Evolutionary conservation across 1,284 basidiomycete species (phyloP).

Genomic region (Coniophora puteana): DNA sequence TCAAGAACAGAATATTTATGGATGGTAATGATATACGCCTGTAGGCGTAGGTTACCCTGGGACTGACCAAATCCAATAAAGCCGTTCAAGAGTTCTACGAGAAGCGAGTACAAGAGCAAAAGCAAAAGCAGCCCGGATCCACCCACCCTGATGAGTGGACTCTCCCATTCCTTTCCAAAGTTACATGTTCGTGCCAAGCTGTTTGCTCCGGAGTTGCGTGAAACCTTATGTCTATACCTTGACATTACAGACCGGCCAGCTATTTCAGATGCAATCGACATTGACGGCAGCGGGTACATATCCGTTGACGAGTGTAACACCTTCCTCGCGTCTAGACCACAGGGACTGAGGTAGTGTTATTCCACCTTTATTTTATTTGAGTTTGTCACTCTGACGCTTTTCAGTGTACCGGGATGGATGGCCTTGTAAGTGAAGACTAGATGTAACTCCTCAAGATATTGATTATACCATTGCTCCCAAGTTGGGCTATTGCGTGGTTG

Average conservation of each 20-base stretch:
- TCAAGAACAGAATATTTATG: constrained; percentile 24
- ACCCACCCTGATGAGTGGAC: constrained; percentile 28
- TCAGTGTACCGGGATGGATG: constrained; percentile 24
- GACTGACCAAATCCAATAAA: constrained; percentile 5
- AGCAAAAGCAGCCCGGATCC: constrained; percentile 10
- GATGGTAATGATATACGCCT: constrained; percentile 21
- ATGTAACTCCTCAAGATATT: too few relatives aligned
- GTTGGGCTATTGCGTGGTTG: constrained; percentile 28
- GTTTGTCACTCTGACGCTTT: too few relatives aligned
- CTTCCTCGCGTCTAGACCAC: constrained; percentile 20
- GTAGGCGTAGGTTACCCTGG: too few relatives aligned
- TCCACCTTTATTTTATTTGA: too few relatives aligned
- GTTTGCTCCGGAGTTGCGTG: too few relatives aligned
- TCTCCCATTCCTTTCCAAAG: constrained; percentile 27
- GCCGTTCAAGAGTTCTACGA: constrained; percentile 27
- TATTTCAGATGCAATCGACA: constrained; percentile 31
- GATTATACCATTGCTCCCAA: too few relatives aligned
- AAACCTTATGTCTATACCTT: too few relatives aligned
- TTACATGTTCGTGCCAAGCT: too few relatives aligned
- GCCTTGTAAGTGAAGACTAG: constrained; percentile 20
- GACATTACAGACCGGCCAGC: constrained; percentile 29
- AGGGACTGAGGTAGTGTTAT: constrained; percentile 24
- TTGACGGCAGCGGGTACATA: constrained; percentile 29
- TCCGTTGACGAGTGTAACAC: constrained; percentile 29
- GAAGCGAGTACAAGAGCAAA: constrained; percentile 17